Evolutionary conservation across 2,329 filamentous ascomycete genomes (phyloP).

Genomic region (Hirsutella thompsonii): DNA sequence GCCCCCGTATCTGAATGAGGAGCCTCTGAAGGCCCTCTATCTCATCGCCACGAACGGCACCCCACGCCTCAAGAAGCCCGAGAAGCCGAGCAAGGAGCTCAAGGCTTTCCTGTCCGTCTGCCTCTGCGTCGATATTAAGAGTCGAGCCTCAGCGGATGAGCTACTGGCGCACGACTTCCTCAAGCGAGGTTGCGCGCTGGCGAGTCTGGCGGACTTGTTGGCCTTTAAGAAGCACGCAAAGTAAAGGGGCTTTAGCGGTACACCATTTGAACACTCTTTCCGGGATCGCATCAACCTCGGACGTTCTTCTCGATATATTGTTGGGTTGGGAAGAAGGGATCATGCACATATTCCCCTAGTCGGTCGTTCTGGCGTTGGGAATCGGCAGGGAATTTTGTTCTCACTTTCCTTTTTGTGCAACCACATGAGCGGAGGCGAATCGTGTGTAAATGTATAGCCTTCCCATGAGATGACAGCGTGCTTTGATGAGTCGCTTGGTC

Average conservation of each 20-base stretch:
- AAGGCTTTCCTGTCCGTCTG: conserved; percentile 96
- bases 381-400: not conserved
- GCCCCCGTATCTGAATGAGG: conserved; percentile 94
- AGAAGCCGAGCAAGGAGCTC: conserved; percentile 94
- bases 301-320: not conserved
- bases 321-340: conserved; percentile 7
- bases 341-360: conserved; percentile 1
- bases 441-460: too few species aligned
- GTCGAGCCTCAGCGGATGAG: conserved; percentile 81
- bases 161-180: conserved; percentile 87
- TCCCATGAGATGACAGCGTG: too few species aligned
- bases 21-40: conserved; percentile 92
- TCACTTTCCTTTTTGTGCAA: not conserved
- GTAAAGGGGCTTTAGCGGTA: conserved; percentile 20
- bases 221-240: conserved; percentile 70
- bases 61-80: conserved; percentile 91
- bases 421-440: not conserved
- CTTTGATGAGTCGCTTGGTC: too few species aligned
- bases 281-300: not conserved
- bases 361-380: not conserved
- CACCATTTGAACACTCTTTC: not conserved
- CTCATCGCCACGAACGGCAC: conserved; percentile 97
- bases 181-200: conserved; percentile 75
- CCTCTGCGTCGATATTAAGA: conserved; percentile 92
- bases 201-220: conserved; percentile 74